Base-by-base conservation (phyloP, 2,329 filamentous ascomycete genomes). In the Fusarium sororula region DNA sequence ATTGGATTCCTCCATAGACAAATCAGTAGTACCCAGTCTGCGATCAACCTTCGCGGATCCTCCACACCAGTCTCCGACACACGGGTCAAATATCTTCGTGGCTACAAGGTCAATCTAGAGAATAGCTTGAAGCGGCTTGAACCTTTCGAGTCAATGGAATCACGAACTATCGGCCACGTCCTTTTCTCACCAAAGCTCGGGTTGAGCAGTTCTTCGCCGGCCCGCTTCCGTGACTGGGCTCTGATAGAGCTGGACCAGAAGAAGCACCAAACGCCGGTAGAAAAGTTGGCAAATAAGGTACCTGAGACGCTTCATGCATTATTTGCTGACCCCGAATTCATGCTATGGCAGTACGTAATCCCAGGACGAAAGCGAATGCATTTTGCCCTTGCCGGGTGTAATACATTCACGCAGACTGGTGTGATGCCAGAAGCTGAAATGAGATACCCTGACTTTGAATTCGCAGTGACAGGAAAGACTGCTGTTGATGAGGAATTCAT, bases 31-130 rank as follows among this genome's bases (percentile, higher is more conserved):
- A 4, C 5, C 7, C 22, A 14, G 22, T 5, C 22, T 0, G 10
- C 5, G 28, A 35, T 51, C 5, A 2, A 35, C 1, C 0, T 5
- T 51, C 8, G 3, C 7, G 48, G 7, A 22, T 9, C 7, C 12
- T 24, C 1, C 6, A 51, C 30, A 2, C 17, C n/a, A 14, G 10
- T 32, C 4, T 1, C 11, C 4, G 6, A 37, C 2, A 14, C 6
- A 20, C 0, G 2, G 3, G 4, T 54, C 14, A 1, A 13, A 54
- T 1, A 7, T 10, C 3, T 17, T 6, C 24, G 50, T 6, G 7
- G 3, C 1, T 3, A 6, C 6, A 54, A 38, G 2, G 5, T 2
- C 24, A 0, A 9, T 7, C 0, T 3, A 6, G 24, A 28, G 18
- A n/a, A 11, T 3, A 28, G 18, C 10, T 4, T 39, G 0, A 11